These are phyloP conservation scores for Kwoniella europaea DNA, from an alignment of 768 basidiomycete genomes.

Conservation along the genomic window DNA sequence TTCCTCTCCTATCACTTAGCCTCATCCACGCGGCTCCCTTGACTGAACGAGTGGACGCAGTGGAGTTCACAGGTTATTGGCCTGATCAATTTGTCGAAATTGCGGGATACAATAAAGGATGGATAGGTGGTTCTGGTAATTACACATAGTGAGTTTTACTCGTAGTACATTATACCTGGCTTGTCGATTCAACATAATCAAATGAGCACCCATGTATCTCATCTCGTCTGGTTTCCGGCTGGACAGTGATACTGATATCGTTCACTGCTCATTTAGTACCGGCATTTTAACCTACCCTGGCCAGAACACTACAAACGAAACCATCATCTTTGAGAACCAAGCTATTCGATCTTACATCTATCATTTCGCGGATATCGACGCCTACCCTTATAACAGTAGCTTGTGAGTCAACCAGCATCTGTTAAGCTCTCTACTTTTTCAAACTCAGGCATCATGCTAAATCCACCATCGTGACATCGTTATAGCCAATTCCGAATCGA, in stretches of 20 bases:
- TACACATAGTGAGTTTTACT: conserved; percentile 3
- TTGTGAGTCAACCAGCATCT: not conserved
- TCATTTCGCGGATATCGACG: conserved; percentile 4
- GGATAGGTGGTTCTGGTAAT: conserved; percentile 8
- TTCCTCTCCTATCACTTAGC: not conserved
- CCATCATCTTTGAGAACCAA: conserved; percentile 7
- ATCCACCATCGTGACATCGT: not conserved
- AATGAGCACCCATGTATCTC: too few species aligned
- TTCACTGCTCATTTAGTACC: not conserved
- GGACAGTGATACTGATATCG: not conserved
- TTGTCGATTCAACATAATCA: too few species aligned
- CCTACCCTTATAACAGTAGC: conserved; percentile 8
- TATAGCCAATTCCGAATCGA: conserved; percentile 13
- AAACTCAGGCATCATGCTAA: too few species aligned
- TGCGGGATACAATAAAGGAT: conserved; percentile 10
- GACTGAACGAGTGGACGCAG: not conserved
- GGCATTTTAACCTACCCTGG: conserved; percentile 8
- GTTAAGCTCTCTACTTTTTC: too few species aligned
- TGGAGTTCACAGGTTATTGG: conserved; percentile 9
- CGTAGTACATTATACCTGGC: too few species aligned
- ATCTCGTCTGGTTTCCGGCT: not conserved
- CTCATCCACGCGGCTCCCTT: not conserved
- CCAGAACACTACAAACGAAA: conserved; percentile 8
- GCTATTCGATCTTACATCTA: conserved; percentile 8
- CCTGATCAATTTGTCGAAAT: conserved; percentile 9